phyloP scores from a whole-genome alignment of 495 filamentous ascomycete genomes.

The Penicillium arizonense region DNA sequence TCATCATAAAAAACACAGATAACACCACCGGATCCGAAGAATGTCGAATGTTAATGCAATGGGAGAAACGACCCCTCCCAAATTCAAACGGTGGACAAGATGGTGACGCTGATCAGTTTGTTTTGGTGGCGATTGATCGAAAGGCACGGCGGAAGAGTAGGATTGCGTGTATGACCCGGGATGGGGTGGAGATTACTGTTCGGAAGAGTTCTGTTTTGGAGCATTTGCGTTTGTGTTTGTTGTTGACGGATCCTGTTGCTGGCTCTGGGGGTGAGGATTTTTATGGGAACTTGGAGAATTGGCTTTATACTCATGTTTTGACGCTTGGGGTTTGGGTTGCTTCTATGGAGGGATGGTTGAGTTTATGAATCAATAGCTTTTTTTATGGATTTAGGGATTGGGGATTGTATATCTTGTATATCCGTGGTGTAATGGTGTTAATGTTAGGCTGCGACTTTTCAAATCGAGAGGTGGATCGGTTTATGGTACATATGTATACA shows the following conservation, averaged over 20 bases:
- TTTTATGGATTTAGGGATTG: background rate
- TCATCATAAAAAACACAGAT: conserved; percentile 12
- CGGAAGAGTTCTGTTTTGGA: conserved; percentile 25
- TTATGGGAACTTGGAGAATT: conserved; percentile 18
- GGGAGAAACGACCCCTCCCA: conserved; percentile 17
- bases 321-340: conserved; percentile 38
- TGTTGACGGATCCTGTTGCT: conserved; percentile 14
- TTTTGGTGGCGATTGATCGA: conserved; percentile 26
- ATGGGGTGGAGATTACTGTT: conserved; percentile 21
- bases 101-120: conserved; percentile 14
- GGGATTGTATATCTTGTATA: no score
- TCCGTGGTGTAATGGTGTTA: no score
- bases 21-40: background rate
- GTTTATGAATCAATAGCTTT: conserved; percentile 7
- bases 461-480: background rate
- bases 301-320: conserved; percentile 34
- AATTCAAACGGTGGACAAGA: background rate
- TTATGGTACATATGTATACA: background rate
- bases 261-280: background rate
- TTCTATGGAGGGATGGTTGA: conserved; percentile 32
- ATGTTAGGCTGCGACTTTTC: no score
- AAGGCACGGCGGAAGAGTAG: conserved; percentile 21
- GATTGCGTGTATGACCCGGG: conserved; percentile 24
- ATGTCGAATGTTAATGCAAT: conserved; percentile 23
- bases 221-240: conserved; percentile 15